These are phyloP conservation scores for Brassica carinata DNA, from an alignment of 345 rosid genomes.

Conservation along the genomic window DNA sequence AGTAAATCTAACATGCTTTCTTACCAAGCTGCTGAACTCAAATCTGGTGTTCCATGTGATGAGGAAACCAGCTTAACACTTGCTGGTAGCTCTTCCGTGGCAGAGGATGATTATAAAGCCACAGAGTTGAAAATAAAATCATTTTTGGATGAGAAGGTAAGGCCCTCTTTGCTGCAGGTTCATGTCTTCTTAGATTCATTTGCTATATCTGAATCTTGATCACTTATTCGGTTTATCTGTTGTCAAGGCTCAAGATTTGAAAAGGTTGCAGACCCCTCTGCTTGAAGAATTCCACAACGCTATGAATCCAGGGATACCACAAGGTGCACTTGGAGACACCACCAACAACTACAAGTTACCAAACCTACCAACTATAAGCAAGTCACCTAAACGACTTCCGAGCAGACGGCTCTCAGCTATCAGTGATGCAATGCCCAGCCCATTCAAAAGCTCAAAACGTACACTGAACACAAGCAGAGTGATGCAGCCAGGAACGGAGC, in stretches of 20 bases:
- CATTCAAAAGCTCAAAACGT: slow-evolving; percentile 37
- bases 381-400: slow-evolving; percentile 67
- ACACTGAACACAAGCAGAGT: slow-evolving; percentile 44
- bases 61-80: slow-evolving; percentile 49
- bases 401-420: slow-evolving; percentile 76
- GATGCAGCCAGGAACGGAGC: slow-evolving; percentile 57
- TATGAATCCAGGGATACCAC: slow-evolving; percentile 54
- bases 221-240: background rate
- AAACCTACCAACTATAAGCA: slow-evolving; percentile 79
- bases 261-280: slow-evolving; percentile 78
- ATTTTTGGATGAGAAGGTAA: slow-evolving; percentile 88
- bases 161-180: background rate
- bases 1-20: slow-evolving; percentile 45
- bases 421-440: slow-evolving; percentile 50
- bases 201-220: slow-evolving; percentile 15
- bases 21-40: slow-evolving; percentile 41
- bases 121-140: slow-evolving; percentile 87
- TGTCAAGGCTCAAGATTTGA: slow-evolving; percentile 76
- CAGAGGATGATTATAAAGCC: slow-evolving; percentile 78
- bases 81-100: slow-evolving; percentile 47
- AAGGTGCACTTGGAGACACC: slow-evolving; percentile 46
- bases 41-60: slow-evolving; percentile 42
- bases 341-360: slow-evolving; percentile 47
- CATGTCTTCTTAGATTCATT: background rate
- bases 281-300: slow-evolving; percentile 84